phyloP scores from a whole-genome alignment of 2,329 filamentous ascomycete genomes.

The Dactylonectria macrodidyma region DNA sequence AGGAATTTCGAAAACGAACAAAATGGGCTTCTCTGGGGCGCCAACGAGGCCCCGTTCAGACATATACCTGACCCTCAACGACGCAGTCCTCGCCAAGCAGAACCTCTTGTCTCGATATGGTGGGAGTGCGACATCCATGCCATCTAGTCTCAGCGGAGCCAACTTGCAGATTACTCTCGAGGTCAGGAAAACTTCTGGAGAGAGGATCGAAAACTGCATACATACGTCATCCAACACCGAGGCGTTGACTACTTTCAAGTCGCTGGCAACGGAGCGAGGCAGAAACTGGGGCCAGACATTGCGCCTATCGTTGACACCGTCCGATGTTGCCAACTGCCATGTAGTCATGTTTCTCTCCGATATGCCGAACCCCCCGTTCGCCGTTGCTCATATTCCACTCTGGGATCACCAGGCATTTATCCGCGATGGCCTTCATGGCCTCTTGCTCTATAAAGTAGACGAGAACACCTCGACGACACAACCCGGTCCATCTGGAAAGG shows the following conservation, averaged over 20 bases:
- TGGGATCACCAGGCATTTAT: constrained; percentile 95
- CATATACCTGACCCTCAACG: constrained; percentile 90
- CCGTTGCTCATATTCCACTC: constrained; percentile 91
- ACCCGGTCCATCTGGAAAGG: constrained; percentile 76
- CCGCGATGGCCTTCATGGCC: constrained; percentile 84
- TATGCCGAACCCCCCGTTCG: constrained; percentile 89
- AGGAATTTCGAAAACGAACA: constrained; percentile 83
- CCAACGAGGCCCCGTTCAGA: constrained; percentile 91
- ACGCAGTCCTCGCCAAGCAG: constrained; percentile 84
- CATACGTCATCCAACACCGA: constrained; percentile 86
- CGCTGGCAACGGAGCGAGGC: constrained; percentile 83
- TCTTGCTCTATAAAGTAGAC: constrained; percentile 92
- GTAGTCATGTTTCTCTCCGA: constrained; percentile 92
- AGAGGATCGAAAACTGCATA: constrained; percentile 90
- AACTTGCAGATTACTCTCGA: constrained; percentile 93
- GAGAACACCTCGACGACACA: constrained; percentile 84
- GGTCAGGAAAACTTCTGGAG: constrained; percentile 83
- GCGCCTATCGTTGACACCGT: constrained; percentile 81
- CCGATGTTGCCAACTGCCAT: constrained; percentile 87
- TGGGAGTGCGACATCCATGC: constrained; percentile 82
- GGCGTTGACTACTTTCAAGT: constrained; percentile 88
- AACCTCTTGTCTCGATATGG: constrained; percentile 76
- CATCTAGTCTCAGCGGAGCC: constrained; percentile 72
- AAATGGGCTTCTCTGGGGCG: constrained; percentile 94
- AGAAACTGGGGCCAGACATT: constrained; percentile 92